Percentiles rank a stretch among this genome's conserved stretches.
Evolutionary conservation across 2,329 filamentous ascomycete species (phyloP).

Genomic region (Colletotrichum shisoi): DNA sequence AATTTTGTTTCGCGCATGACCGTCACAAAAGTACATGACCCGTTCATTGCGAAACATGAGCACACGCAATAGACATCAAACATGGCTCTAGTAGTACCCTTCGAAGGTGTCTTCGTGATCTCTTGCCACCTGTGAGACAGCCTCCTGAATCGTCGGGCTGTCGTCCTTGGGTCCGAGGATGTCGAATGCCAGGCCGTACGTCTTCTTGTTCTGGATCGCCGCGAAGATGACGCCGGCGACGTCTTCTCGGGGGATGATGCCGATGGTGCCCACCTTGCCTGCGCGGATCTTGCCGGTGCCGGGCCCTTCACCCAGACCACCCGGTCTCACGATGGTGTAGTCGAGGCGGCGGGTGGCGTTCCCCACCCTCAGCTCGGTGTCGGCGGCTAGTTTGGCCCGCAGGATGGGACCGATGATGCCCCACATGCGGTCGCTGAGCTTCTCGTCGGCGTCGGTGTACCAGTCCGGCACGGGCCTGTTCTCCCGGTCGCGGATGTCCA

Average conservation of each 20-base stretch:
- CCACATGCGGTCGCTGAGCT: conserved; percentile 51
- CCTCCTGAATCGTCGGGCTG: conserved; percentile 46
- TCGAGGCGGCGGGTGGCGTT: conserved; percentile 51
- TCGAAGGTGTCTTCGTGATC: conserved; percentile 47
- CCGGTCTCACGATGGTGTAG: conserved; percentile 57
- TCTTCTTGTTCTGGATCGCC: conserved; percentile 51
- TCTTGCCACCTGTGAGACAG: conserved; percentile 50
- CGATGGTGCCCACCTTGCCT: conserved; percentile 52
- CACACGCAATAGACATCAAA: neutral
- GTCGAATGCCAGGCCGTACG: conserved; percentile 55
- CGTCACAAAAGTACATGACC: no score
- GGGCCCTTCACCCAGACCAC: conserved; percentile 50
- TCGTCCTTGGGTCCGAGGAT: conserved; percentile 51
- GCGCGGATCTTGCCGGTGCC: conserved; percentile 52
- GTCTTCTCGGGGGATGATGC: conserved; percentile 53
- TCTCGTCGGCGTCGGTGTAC: conserved; percentile 53
- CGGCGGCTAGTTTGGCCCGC: conserved; percentile 54
- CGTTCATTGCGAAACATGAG: no score
- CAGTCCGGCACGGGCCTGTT: conserved; percentile 50
- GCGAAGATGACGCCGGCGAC: conserved; percentile 54
- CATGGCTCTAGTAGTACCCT: conserved; percentile 41
- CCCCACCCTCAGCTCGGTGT: conserved; percentile 50
- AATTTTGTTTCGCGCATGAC: neutral
- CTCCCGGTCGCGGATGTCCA: conserved; percentile 54
- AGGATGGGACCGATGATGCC: conserved; percentile 51